Evolutionary conservation across 768 basidiomycete species (phyloP).

Genomic region (Phlebiopsis gigantea): DNA sequence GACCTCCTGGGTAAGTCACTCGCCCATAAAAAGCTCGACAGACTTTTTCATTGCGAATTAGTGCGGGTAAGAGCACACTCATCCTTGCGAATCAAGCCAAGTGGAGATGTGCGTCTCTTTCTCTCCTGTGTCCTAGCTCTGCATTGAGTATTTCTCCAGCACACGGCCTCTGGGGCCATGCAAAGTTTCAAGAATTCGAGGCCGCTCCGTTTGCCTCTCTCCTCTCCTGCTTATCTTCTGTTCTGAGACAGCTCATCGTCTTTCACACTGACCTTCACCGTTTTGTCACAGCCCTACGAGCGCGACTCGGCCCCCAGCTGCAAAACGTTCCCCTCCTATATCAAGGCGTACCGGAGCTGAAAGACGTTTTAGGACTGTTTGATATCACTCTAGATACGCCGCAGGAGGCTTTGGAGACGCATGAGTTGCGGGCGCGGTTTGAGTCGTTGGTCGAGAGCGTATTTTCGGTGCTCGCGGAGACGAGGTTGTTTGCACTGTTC

Average conservation of each 20-base stretch:
- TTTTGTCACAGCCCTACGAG: conserved; percentile 54
- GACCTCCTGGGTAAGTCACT: conserved; percentile 54
- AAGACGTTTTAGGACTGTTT: conserved; percentile 54
- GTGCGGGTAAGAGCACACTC: conserved; percentile 74
- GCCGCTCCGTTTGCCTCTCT: conserved; percentile 67
- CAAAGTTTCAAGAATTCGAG: conserved; percentile 62
- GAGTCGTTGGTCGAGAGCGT: conserved; percentile 68
- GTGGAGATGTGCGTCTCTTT: conserved; percentile 50
- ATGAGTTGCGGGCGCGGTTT: conserved; percentile 63
- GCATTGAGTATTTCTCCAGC: conserved; percentile 15
- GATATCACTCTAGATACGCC: conserved; percentile 46
- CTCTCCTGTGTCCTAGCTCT: neutral
- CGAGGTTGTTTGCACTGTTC: conserved; percentile 64
- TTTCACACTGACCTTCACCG: conserved; percentile 66
- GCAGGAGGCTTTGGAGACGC: conserved; percentile 49
- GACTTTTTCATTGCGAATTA: conserved; percentile 14
- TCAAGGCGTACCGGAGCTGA: conserved; percentile 65
- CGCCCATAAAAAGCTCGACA: neutral
- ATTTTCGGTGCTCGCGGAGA: conserved; percentile 64
- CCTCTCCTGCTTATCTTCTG: conserved; percentile 65
- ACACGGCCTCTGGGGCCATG: conserved; percentile 74
- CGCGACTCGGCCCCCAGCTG: conserved; percentile 63
- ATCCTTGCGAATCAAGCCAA: conserved; percentile 65
- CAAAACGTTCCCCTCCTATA: conserved; percentile 66
- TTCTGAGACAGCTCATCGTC: conserved; percentile 69